Evolutionary conservation across 768 basidiomycete species (phyloP).

Genomic region (Calocybe gangraenosa): DNA sequence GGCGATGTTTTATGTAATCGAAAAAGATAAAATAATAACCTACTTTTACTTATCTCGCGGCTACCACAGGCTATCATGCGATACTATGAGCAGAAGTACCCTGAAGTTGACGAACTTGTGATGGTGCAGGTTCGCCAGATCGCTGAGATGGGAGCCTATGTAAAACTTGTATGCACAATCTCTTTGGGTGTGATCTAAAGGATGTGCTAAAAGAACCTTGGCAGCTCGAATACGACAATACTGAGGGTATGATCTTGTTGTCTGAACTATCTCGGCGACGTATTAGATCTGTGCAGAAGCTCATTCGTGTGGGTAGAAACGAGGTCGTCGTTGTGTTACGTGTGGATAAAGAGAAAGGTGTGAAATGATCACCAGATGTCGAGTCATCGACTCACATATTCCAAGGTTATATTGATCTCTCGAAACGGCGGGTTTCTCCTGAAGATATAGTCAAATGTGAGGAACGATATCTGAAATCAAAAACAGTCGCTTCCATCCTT

Average conservation of each 20-base stretch:
- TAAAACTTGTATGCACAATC: slow-evolving; percentile 75
- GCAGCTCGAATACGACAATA: slow-evolving; percentile 97
- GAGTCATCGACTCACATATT: background rate
- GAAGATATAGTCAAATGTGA: slow-evolving; percentile 99
- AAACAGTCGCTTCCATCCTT: slow-evolving; percentile 91
- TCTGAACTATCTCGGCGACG: slow-evolving; percentile 95
- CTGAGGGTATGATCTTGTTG: slow-evolving; percentile 99
- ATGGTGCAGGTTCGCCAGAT: slow-evolving; percentile 99
- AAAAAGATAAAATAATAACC: too few relatives aligned
- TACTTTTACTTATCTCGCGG: too few relatives aligned
- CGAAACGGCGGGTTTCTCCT: slow-evolving; percentile 95
- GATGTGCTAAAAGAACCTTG: slow-evolving; percentile 23
- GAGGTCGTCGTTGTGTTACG: slow-evolving; percentile 97
- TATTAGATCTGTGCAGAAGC: slow-evolving; percentile 95
- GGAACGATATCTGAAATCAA: slow-evolving; percentile 97
- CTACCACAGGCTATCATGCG: slow-evolving; percentile 53
- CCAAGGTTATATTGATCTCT: slow-evolving; percentile 95
- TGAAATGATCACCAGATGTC: slow-evolving; percentile 14
- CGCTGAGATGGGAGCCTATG: slow-evolving; percentile 99
- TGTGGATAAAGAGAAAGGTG: slow-evolving; percentile 99
- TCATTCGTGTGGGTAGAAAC: slow-evolving; percentile 95
- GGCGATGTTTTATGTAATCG: too few relatives aligned
- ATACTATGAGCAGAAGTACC: slow-evolving; percentile 91
- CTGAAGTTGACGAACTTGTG: slow-evolving; percentile 96
- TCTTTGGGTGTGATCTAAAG: background rate